A percentile compares a stretch with the other conserved stretches of the same genome.
Evolutionary conservation across 2,329 filamentous ascomycete genomes (phyloP).

Genomic region (Ceratocystiopsis sp.): DNA sequence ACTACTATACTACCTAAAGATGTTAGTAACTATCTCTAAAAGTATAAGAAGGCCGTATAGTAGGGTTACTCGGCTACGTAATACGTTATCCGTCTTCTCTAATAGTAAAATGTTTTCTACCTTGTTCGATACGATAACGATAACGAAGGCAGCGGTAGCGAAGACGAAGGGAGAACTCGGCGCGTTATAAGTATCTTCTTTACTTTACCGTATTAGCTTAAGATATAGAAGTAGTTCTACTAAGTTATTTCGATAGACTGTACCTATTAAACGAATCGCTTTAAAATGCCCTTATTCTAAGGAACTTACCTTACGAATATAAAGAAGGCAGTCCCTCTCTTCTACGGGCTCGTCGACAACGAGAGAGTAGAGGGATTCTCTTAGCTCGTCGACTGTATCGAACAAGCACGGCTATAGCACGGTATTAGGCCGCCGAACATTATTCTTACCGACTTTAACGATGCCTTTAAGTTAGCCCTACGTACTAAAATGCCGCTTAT

Average conservation of each 20-base stretch:
- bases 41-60: too few species aligned
- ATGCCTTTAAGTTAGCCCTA: too few species aligned
- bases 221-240: not conserved
- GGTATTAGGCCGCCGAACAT: not conserved
- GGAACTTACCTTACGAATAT: not conserved
- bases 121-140: too few species aligned
- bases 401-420: not conserved
- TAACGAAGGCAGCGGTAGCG: too few species aligned
- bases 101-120: too few species aligned
- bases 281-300: not conserved
- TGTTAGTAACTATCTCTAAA: too few species aligned
- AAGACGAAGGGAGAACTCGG: too few species aligned
- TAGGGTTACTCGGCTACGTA: too few species aligned
- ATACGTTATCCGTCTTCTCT: too few species aligned
- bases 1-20: too few species aligned
- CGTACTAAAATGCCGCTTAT: too few species aligned
- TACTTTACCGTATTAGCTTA: not conserved
- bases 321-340: not conserved
- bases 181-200: too few species aligned
- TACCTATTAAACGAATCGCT: not conserved
- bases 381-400: not conserved
- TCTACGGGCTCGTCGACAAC: not conserved
- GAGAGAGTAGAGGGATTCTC: not conserved
- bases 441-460: not conserved
- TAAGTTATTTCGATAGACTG: not conserved